Base-by-base conservation (phyloP, 108 stramenopile genomes). In the Craspedostauros australis region DNA sequence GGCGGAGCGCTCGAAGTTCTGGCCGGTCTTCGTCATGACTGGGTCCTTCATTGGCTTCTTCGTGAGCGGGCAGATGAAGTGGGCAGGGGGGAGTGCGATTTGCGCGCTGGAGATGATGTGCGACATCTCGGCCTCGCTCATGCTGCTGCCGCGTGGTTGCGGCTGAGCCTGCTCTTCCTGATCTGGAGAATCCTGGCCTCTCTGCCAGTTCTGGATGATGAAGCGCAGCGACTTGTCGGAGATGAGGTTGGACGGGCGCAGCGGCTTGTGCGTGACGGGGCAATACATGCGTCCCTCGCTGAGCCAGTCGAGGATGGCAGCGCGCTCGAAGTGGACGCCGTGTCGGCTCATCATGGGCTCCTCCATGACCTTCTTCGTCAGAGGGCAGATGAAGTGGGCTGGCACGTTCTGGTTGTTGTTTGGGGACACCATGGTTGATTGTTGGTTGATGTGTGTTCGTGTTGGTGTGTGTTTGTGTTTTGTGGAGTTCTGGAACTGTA, bases 231-330 rank as follows among this genome's bases (percentile, higher is more conserved):
- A 19, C 23, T 64, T 67, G 32, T 72, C 32, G 36, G 49, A 40
- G 26, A 72, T 39, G 18, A 72, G 21, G 22, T 55, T 54, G n/a
- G 51, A 43, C 21, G 46, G 50, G 9, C 52, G 43, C 20, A 72
- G 37, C 18, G 70, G 62, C 15, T 62, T 65, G 19, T 63, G 54
- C 2, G 70, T 72, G 29, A 64, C 19, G 43, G 70, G 70, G 46
- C 63, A 64, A n/a, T n/a, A n/a, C n/a, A n/a, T n/a, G n/a, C n/a
- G n/a, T n/a, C n/a, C n/a, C n/a, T n/a, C n/a, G 20, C 46, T 38
- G 23, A 63, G 19, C 62, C 62, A 63, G 3, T 53, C 44, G 44
- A 54, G 18, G 29, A 63, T 63, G 34, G 62, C 62, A 3, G 16
- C 8, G 5, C 62, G 51, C 28, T 63, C 62, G 23, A 54, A 63